Evolutionary conservation across 257 asterid species (phyloP).

Genomic region (Verbena officinalis): DNA sequence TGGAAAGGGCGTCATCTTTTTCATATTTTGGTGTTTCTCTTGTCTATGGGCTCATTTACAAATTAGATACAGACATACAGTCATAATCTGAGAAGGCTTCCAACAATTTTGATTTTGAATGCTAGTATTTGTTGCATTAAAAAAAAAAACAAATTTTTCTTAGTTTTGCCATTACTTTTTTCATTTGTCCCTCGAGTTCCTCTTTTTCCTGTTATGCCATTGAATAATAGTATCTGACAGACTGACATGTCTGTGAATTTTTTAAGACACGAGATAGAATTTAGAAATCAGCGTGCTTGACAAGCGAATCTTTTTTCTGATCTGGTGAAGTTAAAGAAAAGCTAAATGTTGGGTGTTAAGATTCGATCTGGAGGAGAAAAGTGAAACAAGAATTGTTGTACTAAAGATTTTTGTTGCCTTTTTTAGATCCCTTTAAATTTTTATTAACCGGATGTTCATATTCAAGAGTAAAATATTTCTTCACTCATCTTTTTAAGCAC

Average conservation of each 20-base stretch:
- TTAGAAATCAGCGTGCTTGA: slow-evolving; percentile 33
- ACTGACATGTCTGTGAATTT: slow-evolving; percentile 11
- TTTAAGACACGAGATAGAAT: slow-evolving; percentile 12
- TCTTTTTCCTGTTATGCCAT: background rate
- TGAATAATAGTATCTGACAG: background rate
- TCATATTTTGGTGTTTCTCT: slow-evolving; percentile 14
- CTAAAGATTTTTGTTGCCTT: slow-evolving; percentile 21
- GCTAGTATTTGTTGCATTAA: slow-evolving; percentile 8
- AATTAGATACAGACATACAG: background rate
- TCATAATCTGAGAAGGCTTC: slow-evolving; percentile 11
- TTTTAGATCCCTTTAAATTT: slow-evolving; percentile 32
- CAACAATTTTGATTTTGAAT: background rate
- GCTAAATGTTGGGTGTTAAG: slow-evolving; percentile 16
- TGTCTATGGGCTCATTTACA: background rate
- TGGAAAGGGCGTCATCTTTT: background rate
- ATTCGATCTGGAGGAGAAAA: slow-evolving; percentile 44
- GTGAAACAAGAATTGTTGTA: slow-evolving; percentile 40
- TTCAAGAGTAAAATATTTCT: background rate
- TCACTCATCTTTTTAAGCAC: background rate
- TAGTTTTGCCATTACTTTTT: background rate
- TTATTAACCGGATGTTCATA: background rate
- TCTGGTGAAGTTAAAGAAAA: slow-evolving; percentile 32
- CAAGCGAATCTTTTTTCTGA: slow-evolving; percentile 29
- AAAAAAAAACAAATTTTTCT: too few relatives aligned
- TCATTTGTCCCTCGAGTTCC: background rate